phyloP scores from a whole-genome alignment of 1,284 basidiomycete species.

The Cryptococcus wingfieldii region DNA sequence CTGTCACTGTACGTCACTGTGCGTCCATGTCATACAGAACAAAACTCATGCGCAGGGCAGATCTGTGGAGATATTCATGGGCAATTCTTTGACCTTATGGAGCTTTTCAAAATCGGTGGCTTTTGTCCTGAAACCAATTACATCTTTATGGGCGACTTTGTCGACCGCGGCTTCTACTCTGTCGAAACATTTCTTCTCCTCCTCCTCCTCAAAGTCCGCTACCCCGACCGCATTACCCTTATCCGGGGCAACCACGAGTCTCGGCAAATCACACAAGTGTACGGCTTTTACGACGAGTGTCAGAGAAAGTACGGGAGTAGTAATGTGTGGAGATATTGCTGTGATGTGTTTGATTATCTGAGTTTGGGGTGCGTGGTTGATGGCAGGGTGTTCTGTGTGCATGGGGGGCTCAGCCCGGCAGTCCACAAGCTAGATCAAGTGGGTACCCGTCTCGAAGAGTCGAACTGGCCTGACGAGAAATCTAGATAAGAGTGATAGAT shows the following conservation, averaged over 20 bases:
- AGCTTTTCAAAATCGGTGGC: constrained; percentile 92
- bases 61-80: constrained; percentile 99
- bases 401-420: constrained; percentile 89
- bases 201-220: constrained; percentile 92
- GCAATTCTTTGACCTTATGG: constrained; percentile 96
- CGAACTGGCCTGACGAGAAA: constrained; percentile 7
- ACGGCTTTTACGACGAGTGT: constrained; percentile 99
- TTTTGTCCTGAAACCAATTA: constrained; percentile 95
- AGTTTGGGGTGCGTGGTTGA: constrained; percentile 92
- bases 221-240: constrained; percentile 94
- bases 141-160: constrained; percentile 98
- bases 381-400: constrained; percentile 84
- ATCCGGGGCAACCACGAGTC: constrained; percentile 98
- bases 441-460: constrained; percentile 29
- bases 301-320: constrained; percentile 91
- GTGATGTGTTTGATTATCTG: constrained; percentile 97
- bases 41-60: constrained; percentile 49
- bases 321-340: constrained; percentile 97
- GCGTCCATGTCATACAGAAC: neutral
- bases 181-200: constrained; percentile 96
- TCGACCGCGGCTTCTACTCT: constrained; percentile 94
- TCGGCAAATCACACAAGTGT: constrained; percentile 97
- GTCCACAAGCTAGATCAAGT: constrained; percentile 82
- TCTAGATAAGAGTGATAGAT: constrained; percentile 89
- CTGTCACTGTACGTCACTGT: constrained; percentile 71